Evolutionary conservation across 2,329 filamentous ascomycete genomes (phyloP), one percentile per base, ranked within the genome.

Genomic region (Colletotrichum australisinense): DNA sequence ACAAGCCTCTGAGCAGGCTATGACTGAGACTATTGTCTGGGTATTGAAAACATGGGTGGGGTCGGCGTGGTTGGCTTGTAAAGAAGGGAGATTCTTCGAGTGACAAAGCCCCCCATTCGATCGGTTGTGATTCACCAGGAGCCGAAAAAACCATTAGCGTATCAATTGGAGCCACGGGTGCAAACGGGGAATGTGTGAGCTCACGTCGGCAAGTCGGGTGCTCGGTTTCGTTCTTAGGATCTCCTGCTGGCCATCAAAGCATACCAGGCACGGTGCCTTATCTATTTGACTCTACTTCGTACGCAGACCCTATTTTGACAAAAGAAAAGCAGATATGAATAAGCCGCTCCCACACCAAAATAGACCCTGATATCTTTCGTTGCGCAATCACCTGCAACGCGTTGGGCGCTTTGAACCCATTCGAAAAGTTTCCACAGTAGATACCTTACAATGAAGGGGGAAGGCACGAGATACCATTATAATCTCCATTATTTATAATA

Each of bases 371-470:
- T 16, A 42, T 42, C 16, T 19, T 19, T 3, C 16, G 5, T 42
- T 42, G 38, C 38, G 14, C 38, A 42, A 3, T 42, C 16, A 7
- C 16, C 14, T 42, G 38, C 38, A 42, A 8, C 38, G 38, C 4
- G 32, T 35, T 35, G 11, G 5, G 19, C 42, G 7, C 7, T 8
- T 9, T 49, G 42, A n/a, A 8, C 19, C 19, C 0, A n/a, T 49
- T 49, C 22, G 3, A 1, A 2, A 4, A 49, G 11, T 19, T 19
- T n/a, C 8, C 42, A 49, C 19, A 1, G 32, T 35, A 12, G 4
- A 0, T 49, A n/a, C n/a, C n/a, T n/a, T n/a, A 22, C 0, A 9
- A 49, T 49, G 16, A 8, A n/a, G 1, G 7, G 0, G 8, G 4
- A 49, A 22, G 19, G 8, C 42, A 22, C 3, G 8, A 49, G 42